Percentiles rank a stretch among this genome's conserved stretches.
phyloP scores from a whole-genome alignment of 305 asterid species.

The Nicotiana rustica region DNA sequence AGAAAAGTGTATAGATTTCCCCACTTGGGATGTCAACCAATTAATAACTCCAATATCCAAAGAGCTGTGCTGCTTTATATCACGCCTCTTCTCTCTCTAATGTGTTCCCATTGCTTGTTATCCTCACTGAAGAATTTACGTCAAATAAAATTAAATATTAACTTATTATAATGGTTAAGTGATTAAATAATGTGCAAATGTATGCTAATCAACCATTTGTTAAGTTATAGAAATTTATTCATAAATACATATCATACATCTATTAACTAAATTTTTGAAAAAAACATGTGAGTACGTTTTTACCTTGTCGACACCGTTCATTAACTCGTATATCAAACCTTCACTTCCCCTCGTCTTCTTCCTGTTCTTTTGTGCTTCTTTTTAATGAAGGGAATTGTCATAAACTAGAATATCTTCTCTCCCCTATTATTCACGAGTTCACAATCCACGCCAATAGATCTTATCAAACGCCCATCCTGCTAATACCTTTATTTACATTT shows the following conservation, averaged over 20 bases:
- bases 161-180: neutral
- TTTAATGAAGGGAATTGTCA: neutral
- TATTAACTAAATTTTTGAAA: too few relatives aligned
- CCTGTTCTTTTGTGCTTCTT: neutral
- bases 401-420: neutral
- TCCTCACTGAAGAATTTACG: neutral
- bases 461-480: slow-evolving; percentile 22
- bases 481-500: neutral
- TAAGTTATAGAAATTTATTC: too few relatives aligned
- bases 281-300: too few relatives aligned
- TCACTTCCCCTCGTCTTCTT: neutral
- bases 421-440: neutral
- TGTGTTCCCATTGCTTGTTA: neutral
- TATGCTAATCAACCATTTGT: neutral
- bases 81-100: neutral
- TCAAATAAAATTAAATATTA: neutral
- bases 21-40: slow-evolving; percentile 28
- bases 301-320: too few relatives aligned
- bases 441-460: neutral
- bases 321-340: neutral
- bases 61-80: neutral
- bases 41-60: neutral
- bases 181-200: neutral
- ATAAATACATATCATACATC: too few relatives aligned
- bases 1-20: neutral